Conservation (phyloP, 495 filamentous ascomycete species). For the Lepidopterella palustris region DNA sequence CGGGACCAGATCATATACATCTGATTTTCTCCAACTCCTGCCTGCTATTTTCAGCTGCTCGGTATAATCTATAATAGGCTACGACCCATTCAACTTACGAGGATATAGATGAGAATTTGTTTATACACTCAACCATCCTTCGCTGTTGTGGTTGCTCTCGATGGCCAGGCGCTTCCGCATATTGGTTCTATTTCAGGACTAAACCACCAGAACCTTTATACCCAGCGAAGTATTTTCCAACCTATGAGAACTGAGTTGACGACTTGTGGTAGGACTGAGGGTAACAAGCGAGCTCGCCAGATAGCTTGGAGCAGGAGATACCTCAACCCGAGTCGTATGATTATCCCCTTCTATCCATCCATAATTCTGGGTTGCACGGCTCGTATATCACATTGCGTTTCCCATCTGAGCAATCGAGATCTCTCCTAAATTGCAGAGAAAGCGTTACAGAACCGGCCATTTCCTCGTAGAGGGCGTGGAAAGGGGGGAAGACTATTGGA, state of each 20-base stretch:
- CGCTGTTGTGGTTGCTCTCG: constrained; percentile 8
- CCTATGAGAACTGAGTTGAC: constrained; percentile 18
- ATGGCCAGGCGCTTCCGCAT: background rate
- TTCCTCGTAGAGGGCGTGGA: background rate
- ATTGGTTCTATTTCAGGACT: constrained; percentile 28
- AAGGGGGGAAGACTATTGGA: background rate
- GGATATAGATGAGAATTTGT: constrained; percentile 18
- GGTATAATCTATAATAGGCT: constrained; percentile 21
- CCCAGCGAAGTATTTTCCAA: constrained; percentile 18
- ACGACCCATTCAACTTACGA: constrained; percentile 22
- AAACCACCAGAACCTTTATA: constrained; percentile 19
- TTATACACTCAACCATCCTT: constrained; percentile 4
- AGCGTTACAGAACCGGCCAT: background rate
- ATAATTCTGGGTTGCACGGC: background rate
- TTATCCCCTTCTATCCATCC: background rate
- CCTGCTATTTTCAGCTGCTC: constrained; percentile 27
- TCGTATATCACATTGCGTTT: background rate
- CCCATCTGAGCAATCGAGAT: background rate
- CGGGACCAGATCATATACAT: constrained; percentile 9
- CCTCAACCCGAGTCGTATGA: background rate
- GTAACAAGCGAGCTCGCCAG: constrained; percentile 4
- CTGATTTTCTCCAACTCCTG: constrained; percentile 1
- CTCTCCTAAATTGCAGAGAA: background rate
- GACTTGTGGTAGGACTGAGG: background rate
- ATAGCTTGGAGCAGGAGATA: background rate